Evolutionary conservation across 2,329 filamentous ascomycete species (phyloP).

Genomic region (Neonectria coccinea): DNA sequence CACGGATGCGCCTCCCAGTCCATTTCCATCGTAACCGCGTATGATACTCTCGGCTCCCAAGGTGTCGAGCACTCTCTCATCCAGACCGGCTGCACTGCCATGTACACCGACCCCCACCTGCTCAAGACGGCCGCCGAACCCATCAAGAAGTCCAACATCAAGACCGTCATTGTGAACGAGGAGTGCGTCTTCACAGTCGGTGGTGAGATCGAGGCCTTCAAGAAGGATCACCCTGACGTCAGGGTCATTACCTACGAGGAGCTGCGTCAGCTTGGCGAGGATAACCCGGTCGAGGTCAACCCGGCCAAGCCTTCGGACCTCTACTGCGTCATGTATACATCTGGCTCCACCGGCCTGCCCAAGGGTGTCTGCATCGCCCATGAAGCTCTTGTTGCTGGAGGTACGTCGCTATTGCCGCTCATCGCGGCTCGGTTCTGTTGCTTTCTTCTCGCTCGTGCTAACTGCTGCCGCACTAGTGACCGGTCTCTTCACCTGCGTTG

Average conservation of each 20-base stretch:
- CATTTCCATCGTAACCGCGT: conserved; percentile 91
- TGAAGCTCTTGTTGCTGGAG: conserved; percentile 79
- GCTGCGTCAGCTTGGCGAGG: conserved; percentile 68
- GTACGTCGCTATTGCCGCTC: conserved; percentile 54
- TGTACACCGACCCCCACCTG: conserved; percentile 89
- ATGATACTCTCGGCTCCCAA: conserved; percentile 88
- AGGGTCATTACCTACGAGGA: conserved; percentile 67
- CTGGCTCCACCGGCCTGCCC: conserved; percentile 87
- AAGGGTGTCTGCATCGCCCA: conserved; percentile 91
- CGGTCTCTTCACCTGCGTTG: conserved; percentile 82
- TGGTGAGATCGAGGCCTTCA: conserved; percentile 67
- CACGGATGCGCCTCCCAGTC: conserved; percentile 85
- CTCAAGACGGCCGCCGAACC: conserved; percentile 69
- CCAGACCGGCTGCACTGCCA: conserved; percentile 82
- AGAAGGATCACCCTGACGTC: conserved; percentile 65
- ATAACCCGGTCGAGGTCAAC: conserved; percentile 76
- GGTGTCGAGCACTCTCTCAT: conserved; percentile 88
- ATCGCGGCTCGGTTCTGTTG: background rate
- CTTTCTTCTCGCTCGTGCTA: conserved; percentile 22
- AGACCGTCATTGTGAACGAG: conserved; percentile 73
- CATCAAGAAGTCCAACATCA: conserved; percentile 68
- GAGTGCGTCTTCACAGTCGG: conserved; percentile 63
- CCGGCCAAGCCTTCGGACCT: conserved; percentile 81
- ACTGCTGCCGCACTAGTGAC: conserved; percentile 65
- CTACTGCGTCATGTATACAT: conserved; percentile 89